phyloP scores from a whole-genome alignment of 148 eudicot species.

The Silene conica region DNA sequence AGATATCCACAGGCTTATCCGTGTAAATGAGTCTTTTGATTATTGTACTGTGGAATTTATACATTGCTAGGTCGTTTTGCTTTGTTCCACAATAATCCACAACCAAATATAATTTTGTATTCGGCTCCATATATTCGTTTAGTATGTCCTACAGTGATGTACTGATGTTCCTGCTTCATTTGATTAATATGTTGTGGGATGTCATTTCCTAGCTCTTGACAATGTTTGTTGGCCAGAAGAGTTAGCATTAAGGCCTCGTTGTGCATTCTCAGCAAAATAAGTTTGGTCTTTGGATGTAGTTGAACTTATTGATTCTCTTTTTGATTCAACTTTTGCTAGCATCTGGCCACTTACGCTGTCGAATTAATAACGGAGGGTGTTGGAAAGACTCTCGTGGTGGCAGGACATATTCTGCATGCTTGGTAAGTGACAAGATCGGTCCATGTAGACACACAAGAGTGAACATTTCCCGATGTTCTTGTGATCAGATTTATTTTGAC shows the following conservation, averaged over 20 bases:
- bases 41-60: too few relatives aligned
- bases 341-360: slow-evolving; percentile 71
- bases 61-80: too few relatives aligned
- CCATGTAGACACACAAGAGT: neutral
- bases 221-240: neutral
- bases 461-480: neutral
- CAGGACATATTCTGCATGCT: slow-evolving; percentile 76
- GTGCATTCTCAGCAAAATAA: too few relatives aligned
- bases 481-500: neutral
- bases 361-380: slow-evolving; percentile 83
- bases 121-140: neutral
- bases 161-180: neutral
- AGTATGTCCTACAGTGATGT: neutral
- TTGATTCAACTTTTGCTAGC: slow-evolving; percentile 36
- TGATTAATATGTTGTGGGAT: neutral
- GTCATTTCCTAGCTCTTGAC: neutral
- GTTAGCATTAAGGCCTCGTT: too few relatives aligned
- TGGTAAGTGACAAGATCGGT: slow-evolving; percentile 40
- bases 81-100: too few relatives aligned
- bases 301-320: neutral
- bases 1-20: too few relatives aligned
- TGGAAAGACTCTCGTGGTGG: slow-evolving; percentile 74
- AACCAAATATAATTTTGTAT: too few relatives aligned
- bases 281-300: neutral
- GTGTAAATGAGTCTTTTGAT: too few relatives aligned